phyloP scores from a whole-genome alignment of 352 stramenopile genomes.

The Phytophthora vignae region DNA sequence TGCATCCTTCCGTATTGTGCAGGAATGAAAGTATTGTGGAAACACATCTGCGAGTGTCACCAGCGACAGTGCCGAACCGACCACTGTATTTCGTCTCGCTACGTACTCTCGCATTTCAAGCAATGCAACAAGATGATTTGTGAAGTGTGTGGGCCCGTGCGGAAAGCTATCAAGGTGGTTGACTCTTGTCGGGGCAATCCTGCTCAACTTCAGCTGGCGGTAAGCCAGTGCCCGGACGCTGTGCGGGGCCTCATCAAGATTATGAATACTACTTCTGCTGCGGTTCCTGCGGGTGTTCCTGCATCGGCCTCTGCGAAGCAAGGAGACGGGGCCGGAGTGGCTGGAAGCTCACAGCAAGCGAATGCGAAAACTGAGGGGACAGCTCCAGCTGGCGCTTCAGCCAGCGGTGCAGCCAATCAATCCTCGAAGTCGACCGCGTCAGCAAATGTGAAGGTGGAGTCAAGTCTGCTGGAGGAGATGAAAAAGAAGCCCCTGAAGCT shows the following conservation, averaged over 20 bases:
- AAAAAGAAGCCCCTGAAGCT: conserved; percentile 85
- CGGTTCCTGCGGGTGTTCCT: neutral
- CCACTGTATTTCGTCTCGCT: conserved; percentile 89
- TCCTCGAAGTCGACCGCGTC: neutral
- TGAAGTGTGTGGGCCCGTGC: conserved; percentile 88
- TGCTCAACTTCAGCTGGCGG: conserved; percentile 73
- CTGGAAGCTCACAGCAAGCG: conserved; percentile 12
- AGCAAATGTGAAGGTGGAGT: conserved; percentile 20
- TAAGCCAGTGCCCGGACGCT: conserved; percentile 73
- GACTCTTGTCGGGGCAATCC: conserved; percentile 84
- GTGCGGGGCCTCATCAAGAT: conserved; percentile 89
- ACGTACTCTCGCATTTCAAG: conserved; percentile 92
- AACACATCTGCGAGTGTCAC: conserved; percentile 92
- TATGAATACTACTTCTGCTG: conserved; percentile 81
- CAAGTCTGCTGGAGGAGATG: conserved; percentile 41
- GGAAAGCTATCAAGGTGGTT: conserved; percentile 89
- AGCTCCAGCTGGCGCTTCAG: conserved; percentile 5
- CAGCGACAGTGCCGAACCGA: conserved; percentile 88
- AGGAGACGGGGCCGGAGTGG: conserved; percentile 20
- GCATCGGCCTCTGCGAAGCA: conserved; percentile 34
- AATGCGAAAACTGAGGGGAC: conserved; percentile 30
- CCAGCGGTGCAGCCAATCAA: conserved; percentile 9
- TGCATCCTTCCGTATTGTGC: conserved; percentile 87
- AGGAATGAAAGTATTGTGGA: conserved; percentile 92
- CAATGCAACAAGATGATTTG: conserved; percentile 93